Conservation (phyloP, 2,329 filamentous ascomycete species). For the Anthostomella pinea region DNA sequence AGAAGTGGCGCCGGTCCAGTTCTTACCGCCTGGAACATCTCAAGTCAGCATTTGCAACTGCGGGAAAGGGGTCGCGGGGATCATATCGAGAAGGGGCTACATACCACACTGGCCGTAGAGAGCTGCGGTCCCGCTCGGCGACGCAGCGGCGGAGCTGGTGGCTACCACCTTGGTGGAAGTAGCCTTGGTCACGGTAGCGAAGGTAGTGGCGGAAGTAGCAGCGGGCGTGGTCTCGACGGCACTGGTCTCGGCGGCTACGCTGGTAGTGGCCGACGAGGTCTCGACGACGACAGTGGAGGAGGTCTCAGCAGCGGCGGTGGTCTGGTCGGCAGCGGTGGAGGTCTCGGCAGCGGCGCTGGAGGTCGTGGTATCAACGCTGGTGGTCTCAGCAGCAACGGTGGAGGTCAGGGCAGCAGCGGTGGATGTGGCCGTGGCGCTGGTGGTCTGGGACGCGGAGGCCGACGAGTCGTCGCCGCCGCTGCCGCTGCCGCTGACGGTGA, state of each 20-base stretch:
- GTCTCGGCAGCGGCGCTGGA: neutral
- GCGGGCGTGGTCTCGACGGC: too few relatives aligned
- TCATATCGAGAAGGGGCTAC: too few relatives aligned
- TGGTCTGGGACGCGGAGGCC: constrained; percentile 16
- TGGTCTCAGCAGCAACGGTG: neutral
- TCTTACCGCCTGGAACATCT: constrained; percentile 41
- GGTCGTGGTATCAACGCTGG: neutral
- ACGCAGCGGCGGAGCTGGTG: neutral
- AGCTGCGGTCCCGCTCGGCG: too few relatives aligned
- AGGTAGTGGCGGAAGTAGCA: neutral
- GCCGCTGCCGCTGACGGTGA: constrained; percentile 8
- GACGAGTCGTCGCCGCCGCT: constrained; percentile 18
- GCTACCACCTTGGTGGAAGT: constrained; percentile 2
- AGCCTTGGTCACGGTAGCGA: neutral
- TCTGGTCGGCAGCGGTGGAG: neutral
- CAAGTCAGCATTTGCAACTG: too few relatives aligned
- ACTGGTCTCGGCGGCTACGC: neutral
- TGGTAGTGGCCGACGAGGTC: too few relatives aligned
- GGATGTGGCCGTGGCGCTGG: neutral
- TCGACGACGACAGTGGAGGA: neutral
- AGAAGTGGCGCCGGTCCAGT: constrained; percentile 35
- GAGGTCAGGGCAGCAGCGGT: neutral
- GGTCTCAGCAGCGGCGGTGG: neutral
- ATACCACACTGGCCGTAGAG: constrained; percentile 39
- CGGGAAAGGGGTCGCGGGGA: too few relatives aligned